phyloP scores from a whole-genome alignment of 768 basidiomycete species.

The Filobasidium floriforme region DNA sequence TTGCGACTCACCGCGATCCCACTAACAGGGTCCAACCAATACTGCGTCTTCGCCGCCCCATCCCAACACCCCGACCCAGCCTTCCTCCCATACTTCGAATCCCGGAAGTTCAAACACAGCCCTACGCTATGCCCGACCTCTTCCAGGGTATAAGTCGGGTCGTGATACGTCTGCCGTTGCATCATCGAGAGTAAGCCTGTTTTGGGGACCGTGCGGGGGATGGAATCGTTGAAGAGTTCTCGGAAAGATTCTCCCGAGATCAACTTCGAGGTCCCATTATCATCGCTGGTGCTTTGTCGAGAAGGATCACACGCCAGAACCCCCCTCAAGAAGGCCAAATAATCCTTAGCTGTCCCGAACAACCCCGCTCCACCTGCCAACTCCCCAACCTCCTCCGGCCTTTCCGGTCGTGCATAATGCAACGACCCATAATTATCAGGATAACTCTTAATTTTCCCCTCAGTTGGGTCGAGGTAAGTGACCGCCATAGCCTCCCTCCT shows the following conservation, averaged over 20 bases:
- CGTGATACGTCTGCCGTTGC: not conserved
- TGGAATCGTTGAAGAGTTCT: constrained; percentile 27
- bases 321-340: constrained; percentile 31
- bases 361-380: constrained; percentile 32
- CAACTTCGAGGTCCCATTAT: too few species aligned
- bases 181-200: constrained; percentile 9
- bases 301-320: constrained; percentile 19
- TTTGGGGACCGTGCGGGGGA: not conserved
- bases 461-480: not conserved
- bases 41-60: constrained; percentile 28
- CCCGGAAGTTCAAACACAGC: constrained; percentile 25
- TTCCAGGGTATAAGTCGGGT: constrained; percentile 6
- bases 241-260: constrained; percentile 17
- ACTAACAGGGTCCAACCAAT: constrained; percentile 32
- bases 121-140: constrained; percentile 29
- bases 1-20: constrained; percentile 24
- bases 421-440: not conserved
- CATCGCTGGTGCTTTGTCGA: too few species aligned
- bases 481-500: constrained; percentile 24
- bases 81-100: constrained; percentile 27
- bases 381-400: constrained; percentile 23
- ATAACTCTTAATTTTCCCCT: not conserved
- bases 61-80: constrained; percentile 33
- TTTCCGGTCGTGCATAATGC: constrained; percentile 23
- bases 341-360: constrained; percentile 32